A percentile compares a stretch with the other conserved stretches of the same genome.
Evolutionary conservation across 164 flowering plant genomes (phyloP).

Genomic region (Saururus chinensis): DNA sequence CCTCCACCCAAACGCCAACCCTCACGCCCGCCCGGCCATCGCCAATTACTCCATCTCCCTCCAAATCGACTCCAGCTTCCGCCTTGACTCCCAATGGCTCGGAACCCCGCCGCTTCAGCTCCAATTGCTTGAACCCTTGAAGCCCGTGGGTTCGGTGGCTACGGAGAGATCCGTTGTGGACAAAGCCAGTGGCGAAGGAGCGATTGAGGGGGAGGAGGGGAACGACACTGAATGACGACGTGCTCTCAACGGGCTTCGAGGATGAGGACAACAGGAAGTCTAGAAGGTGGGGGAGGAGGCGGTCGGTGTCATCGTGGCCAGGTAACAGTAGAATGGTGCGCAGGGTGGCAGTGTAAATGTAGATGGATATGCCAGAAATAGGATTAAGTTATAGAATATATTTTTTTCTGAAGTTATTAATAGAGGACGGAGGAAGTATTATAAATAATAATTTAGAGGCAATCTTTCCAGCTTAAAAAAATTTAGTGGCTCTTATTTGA

Average conservation of each 20-base stretch:
- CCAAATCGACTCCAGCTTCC: slow-evolving; percentile 27
- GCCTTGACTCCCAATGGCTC: slow-evolving; percentile 11
- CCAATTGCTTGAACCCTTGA: slow-evolving; percentile 26
- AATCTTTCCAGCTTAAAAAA: too few relatives aligned
- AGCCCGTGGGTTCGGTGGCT: not conserved
- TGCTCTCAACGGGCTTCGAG: slow-evolving; percentile 77
- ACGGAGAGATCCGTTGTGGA: not conserved
- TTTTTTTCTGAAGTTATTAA: too few relatives aligned
- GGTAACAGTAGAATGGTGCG: slow-evolving; percentile 45
- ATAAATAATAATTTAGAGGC: too few relatives aligned
- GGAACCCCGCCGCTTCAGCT: slow-evolving; percentile 20
- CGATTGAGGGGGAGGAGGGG: slow-evolving; percentile 69
- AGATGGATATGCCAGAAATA: slow-evolving; percentile 91
- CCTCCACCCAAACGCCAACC: too few relatives aligned
- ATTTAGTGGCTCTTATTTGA: too few relatives aligned
- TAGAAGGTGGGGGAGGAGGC: too few relatives aligned
- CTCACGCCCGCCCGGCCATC: slow-evolving; percentile 8
- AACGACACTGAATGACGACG: slow-evolving; percentile 63
- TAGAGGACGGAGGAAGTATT: too few relatives aligned
- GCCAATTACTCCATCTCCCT: slow-evolving; percentile 29
- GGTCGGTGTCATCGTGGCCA: not conserved
- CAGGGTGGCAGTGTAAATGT: slow-evolving; percentile 76
- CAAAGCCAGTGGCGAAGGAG: slow-evolving; percentile 2
- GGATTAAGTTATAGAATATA: too few relatives aligned
- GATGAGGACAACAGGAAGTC: too few relatives aligned